Evolutionary conservation across 345 rosid genomes (phyloP), one percentile per base, ranked within the genome.

Genomic region (Pseudoturritis turrita): DNA sequence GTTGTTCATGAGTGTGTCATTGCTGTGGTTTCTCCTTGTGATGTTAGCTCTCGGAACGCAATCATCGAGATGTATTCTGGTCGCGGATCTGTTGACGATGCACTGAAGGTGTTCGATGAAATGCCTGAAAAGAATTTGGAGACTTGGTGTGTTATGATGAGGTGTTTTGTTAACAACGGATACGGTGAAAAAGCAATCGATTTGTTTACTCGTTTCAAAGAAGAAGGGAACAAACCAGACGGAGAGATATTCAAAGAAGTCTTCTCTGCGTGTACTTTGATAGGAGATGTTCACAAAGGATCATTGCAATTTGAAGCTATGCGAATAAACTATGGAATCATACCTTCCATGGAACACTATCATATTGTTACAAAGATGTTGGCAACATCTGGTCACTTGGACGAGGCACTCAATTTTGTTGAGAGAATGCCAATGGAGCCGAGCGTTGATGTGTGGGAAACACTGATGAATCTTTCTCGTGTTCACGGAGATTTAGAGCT

Each of bases 181-280:
- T 80, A 73, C 1, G 87, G 87, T 63, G 92, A 92, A 78, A 90
- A 86, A 57, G 89, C 90, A 43, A 72, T 91, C 15, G 85, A 89
- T 52, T 71, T 86, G 41, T 92, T 88, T 65, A 54, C 64, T 70
- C 73, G 67, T 57, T 92, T 89, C 60, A 89, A 84, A 79, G 77
- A 79, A 70, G 80, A 80, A 17, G 90, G 89, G 44, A 64, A 80
- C 46, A 80, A 75, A 65, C 90, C 89, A 3, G 83, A 89, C 15
- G 85, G 85, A 19, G 80, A 82, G 56, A 71, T 92, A 71, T 89
- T 81, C 62, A 50, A 81, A 7, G 57, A 84, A 7, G 82, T 89
- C 7, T 85, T 89, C 62, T 77, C 69, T 46, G 85, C 88, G 10
- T 92, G 90, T 72, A 26, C 75, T 55, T 78, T 75, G 19, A 60